These are phyloP conservation scores for Cryptococcus sp. DNA, from an alignment of 1,284 basidiomycete genomes.

Conservation along the genomic window DNA sequence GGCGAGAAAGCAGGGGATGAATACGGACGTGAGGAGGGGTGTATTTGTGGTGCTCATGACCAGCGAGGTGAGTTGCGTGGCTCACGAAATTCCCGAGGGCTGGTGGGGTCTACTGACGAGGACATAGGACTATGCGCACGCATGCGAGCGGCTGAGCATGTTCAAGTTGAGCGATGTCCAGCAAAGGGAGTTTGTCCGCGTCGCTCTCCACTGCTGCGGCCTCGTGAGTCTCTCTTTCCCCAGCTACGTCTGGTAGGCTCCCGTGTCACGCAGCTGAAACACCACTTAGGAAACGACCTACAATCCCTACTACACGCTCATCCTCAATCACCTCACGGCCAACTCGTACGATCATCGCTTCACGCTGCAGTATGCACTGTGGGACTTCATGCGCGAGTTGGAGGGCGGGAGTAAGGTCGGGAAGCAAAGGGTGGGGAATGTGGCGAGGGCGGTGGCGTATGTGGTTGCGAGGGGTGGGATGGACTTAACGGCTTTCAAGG, in stretches of 20 bases:
- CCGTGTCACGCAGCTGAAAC: constrained; percentile 1
- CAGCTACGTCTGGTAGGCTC: neutral
- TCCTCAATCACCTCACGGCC: constrained; percentile 62
- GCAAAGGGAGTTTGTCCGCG: constrained; percentile 89
- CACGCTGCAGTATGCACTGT: constrained; percentile 91
- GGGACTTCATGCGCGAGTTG: constrained; percentile 93
- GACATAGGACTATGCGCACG: constrained; percentile 83
- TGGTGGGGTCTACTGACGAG: neutral
- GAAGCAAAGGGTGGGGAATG: constrained; percentile 49
- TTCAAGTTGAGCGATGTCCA: constrained; percentile 84
- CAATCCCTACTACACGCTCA: constrained; percentile 93
- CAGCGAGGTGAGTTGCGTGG: constrained; percentile 68
- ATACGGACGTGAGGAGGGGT: constrained; percentile 86
- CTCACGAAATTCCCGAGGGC: neutral
- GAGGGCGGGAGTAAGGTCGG: constrained; percentile 32
- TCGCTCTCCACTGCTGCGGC: constrained; percentile 87
- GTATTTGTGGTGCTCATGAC: constrained; percentile 94
- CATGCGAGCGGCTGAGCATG: constrained; percentile 77
- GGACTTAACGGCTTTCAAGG: constrained; percentile 76
- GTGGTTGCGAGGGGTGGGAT: constrained; percentile 72
- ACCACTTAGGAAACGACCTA: constrained; percentile 72
- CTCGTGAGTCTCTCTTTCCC: constrained; percentile 71
- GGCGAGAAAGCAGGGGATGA: constrained; percentile 95
- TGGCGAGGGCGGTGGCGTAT: constrained; percentile 75
- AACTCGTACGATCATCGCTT: constrained; percentile 68